Conservation (phyloP, 1,139 yeast genomes). For the Ogataea hybrid region DNA sequence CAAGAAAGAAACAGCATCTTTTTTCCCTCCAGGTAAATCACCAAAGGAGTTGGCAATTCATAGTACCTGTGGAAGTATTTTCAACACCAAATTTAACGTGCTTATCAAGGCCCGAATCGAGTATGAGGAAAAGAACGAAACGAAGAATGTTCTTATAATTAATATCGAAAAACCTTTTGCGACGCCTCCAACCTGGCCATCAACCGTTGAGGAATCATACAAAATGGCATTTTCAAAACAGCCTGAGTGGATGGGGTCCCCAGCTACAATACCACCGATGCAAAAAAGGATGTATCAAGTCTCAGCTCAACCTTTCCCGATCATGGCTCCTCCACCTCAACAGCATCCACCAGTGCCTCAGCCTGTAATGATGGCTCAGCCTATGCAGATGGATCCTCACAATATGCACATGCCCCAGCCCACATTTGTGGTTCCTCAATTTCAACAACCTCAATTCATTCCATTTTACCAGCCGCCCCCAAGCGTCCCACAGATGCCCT, state of each 20-base stretch:
- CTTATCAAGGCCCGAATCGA: conserved; percentile 43
- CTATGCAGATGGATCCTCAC: conserved; percentile 19
- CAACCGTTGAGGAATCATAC: conserved; percentile 55
- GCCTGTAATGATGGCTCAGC: conserved; percentile 22
- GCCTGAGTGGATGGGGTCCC: conserved; percentile 23
- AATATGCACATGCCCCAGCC: conserved; percentile 17
- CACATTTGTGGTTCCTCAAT: conserved; percentile 20
- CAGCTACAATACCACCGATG: conserved; percentile 12
- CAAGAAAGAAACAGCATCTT: conserved; percentile 23
- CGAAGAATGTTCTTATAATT: conserved; percentile 34
- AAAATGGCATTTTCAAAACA: conserved; percentile 42
- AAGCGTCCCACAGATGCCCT: conserved; percentile 16
- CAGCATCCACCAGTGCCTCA: conserved; percentile 20
- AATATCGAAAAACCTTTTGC: conserved; percentile 61
- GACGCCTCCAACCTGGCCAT: conserved; percentile 81
- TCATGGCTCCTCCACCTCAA: conserved; percentile 22
- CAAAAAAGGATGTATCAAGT: conserved; percentile 22
- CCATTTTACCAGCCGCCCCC: conserved; percentile 22
- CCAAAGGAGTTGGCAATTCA: conserved; percentile 40
- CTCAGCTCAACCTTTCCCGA: conserved; percentile 23
- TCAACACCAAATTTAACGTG: conserved; percentile 55
- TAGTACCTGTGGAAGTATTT: conserved; percentile 36
- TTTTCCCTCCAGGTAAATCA: conserved; percentile 41
- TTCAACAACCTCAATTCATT: conserved; percentile 22
- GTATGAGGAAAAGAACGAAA: conserved; percentile 33